Evolutionary conservation across 1,139 yeast genomes (phyloP).

Genomic region (Eremothecium cymbalariae): DNA sequence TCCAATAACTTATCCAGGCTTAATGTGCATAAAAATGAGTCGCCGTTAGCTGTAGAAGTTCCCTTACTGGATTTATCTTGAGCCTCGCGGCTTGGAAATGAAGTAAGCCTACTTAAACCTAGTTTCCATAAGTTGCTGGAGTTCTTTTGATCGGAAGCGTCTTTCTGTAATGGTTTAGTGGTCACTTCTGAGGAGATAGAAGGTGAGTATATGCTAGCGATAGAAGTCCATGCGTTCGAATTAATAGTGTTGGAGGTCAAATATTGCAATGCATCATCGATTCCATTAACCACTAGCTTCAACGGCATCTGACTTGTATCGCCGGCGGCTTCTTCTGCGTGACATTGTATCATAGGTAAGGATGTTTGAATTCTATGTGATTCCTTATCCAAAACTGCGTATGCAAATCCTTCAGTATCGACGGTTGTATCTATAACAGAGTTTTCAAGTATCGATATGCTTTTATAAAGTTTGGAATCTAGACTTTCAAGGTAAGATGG

Average conservation of each 20-base stretch:
- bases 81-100: not conserved
- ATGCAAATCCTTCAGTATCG: constrained; percentile 7
- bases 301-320: constrained; percentile 14
- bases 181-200: constrained; percentile 1
- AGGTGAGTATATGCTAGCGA: constrained; percentile 12
- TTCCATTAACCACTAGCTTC: constrained; percentile 23
- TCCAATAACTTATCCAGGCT: constrained; percentile 21
- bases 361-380: constrained; percentile 15
- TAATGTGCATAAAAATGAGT: constrained; percentile 21
- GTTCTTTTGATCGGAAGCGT: not conserved
- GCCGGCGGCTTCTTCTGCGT: constrained; percentile 8
- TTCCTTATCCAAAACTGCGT: constrained; percentile 13
- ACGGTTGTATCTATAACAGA: constrained; percentile 8
- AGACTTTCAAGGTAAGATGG: constrained; percentile 23
- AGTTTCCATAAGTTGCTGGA: constrained; percentile 1
- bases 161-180: not conserved
- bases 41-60: constrained; percentile 8
- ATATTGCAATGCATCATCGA: constrained; percentile 18
- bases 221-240: constrained; percentile 7
- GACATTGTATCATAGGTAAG: constrained; percentile 16
- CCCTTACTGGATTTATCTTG: constrained; percentile 1
- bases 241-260: constrained; percentile 3
- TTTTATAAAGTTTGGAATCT: constrained; percentile 17
- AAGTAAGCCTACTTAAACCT: not conserved
- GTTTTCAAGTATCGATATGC: constrained; percentile 20